phyloP scores from a whole-genome alignment of 257 asterid species.

The Solanum corneliomulleri region DNA sequence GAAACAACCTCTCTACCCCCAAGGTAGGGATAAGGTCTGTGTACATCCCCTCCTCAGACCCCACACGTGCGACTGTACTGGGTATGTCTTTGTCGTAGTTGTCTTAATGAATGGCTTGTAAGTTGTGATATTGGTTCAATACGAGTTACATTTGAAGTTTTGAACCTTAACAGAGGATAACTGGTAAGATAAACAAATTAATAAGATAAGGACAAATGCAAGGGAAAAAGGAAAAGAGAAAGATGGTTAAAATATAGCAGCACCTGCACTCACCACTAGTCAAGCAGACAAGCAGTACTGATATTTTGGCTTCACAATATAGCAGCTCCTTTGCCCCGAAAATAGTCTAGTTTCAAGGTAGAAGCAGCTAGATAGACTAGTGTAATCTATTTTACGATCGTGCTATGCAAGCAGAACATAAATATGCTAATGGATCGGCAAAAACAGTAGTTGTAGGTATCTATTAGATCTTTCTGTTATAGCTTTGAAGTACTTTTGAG shows the following conservation, averaged over 20 bases:
- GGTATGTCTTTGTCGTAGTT: not conserved
- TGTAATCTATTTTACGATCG: not conserved
- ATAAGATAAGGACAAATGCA: not conserved
- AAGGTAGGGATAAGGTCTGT: not conserved
- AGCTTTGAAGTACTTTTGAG: not conserved
- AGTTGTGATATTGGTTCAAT: not conserved
- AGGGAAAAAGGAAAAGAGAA: not conserved
- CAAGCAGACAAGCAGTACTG: not conserved
- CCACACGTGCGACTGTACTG: not conserved
- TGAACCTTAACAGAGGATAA: not conserved
- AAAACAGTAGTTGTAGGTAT: not conserved
- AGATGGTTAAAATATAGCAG: not conserved
- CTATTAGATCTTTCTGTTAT: not conserved
- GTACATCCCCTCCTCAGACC: not conserved
- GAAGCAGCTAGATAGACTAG: not conserved
- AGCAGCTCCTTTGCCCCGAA: not conserved
- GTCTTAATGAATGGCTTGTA: not conserved
- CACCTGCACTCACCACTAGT: not conserved
- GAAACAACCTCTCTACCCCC: not conserved
- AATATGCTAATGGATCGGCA: not conserved
- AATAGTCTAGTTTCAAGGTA: not conserved
- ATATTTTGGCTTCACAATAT: not conserved
- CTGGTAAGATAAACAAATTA: not conserved
- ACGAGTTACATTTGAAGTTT: not conserved
- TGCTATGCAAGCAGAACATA: not conserved